Percentiles rank a stretch among this genome's conserved stretches.
These are phyloP conservation scores for Tephrocybe sp. DNA, from an alignment of 768 basidiomycete genomes.

Conservation along the genomic window DNA sequence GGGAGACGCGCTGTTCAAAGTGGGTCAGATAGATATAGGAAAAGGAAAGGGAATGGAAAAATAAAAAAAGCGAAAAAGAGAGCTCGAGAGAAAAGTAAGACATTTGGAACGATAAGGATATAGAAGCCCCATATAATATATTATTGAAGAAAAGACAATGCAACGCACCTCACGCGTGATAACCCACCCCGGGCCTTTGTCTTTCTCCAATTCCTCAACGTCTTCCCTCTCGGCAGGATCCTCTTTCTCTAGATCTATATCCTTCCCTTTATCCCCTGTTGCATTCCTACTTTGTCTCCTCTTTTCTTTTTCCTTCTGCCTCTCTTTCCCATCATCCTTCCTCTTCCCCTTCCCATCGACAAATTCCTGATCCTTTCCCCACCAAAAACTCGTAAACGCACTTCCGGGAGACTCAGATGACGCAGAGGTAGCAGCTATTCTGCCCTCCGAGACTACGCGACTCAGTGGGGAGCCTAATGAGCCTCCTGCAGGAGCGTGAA, in stretches of 20 bases:
- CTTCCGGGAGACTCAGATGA: no score
- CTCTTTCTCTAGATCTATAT: background rate
- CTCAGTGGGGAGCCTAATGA: slow-evolving; percentile 12
- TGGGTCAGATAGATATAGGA: background rate
- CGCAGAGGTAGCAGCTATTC: background rate
- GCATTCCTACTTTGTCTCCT: background rate
- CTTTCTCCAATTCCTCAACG: slow-evolving; percentile 5
- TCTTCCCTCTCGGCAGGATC: background rate
- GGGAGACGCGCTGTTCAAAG: slow-evolving; percentile 29
- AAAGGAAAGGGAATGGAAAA: background rate
- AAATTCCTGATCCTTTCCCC: no score
- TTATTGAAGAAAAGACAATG: background rate
- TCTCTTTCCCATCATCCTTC: background rate
- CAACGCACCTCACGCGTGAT: slow-evolving; percentile 34
- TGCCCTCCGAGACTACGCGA: slow-evolving; percentile 14
- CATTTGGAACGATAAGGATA: background rate
- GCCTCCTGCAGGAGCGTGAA: slow-evolving; percentile 2
- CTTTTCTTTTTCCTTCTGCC: background rate
- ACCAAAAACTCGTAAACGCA: no score
- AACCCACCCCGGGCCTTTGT: slow-evolving; percentile 31
- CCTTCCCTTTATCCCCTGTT: background rate
- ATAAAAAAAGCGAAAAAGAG: background rate
- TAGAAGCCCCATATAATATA: slow-evolving; percentile 3
- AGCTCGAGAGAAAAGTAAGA: no score
- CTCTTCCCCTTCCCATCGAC: background rate